Evolutionary conservation across 2,329 filamentous ascomycete species (phyloP), one percentile per base, ranked within the genome.

Genomic region (Diplodia mutila): DNA sequence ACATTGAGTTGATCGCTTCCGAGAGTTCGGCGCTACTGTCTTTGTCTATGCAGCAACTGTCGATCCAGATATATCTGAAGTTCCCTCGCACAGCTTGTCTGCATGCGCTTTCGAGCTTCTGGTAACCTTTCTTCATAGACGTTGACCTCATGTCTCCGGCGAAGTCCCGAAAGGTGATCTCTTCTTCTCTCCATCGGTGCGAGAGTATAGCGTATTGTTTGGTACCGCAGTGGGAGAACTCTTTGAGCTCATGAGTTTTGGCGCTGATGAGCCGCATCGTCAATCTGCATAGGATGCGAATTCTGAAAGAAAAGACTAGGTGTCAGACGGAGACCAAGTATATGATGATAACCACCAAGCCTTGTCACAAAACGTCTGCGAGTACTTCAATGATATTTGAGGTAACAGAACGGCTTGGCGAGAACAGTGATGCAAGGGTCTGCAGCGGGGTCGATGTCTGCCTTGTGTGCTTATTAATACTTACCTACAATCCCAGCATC

Each of bases 61-160:
- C 74, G 6, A 73, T 69, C 74, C 74, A 75, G 4, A 75, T 25
- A 27, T 57, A 67, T 14, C 68, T n/a, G 25, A 70, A 70, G 4
- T 69, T 69, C 37, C 73, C 67, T 18, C 46, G 29, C 2, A 27
- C 2, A 2, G 73, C 70, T 16, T 68, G 42, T 9, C 29, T 29
- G 52, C 69, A 67, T 18, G 32, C 12, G 16, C 25, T 3, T 25
- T 39, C 11, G 9, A 69, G 55, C 37, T 70, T 70, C 11, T 29
- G 2, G 21, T 34, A 68, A 8, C 69, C 67, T 1, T 23, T 6
- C 25, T 59, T 69, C 4, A 27, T 12, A 8, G 54, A 21, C 4
- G n/a, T 14, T 25, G 54, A 21, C 1, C 21, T 12, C 7, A 11
- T 14, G 14, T 32, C 9, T 4, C 27, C 46, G 0, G 7, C 4